These are phyloP conservation scores for Boletus tomentosulus DNA, from an alignment of 768 basidiomycete species.

Conservation along the genomic window DNA sequence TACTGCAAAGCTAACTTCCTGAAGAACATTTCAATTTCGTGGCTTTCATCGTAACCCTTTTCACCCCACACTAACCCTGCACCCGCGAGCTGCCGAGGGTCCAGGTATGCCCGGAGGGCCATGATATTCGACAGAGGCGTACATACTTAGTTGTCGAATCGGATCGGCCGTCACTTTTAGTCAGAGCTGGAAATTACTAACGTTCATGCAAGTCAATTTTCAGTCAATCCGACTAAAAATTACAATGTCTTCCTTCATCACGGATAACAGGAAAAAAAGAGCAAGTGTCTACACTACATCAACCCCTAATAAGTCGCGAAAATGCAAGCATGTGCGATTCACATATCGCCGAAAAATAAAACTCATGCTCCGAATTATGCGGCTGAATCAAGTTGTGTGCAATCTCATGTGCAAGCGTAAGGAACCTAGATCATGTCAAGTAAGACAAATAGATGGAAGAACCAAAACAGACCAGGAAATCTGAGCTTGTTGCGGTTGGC, in stretches of 20 bases:
- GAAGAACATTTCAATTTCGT: too few species aligned
- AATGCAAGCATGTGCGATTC: slow-evolving; percentile 56
- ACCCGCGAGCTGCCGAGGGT: too few species aligned
- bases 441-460: background rate
- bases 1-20: too few species aligned
- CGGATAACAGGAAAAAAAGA: background rate
- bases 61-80: too few species aligned
- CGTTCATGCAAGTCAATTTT: too few species aligned
- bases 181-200: too few species aligned
- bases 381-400: slow-evolving; percentile 85
- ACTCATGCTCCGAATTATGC: slow-evolving; percentile 91
- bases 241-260: background rate
- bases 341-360: slow-evolving; percentile 89
- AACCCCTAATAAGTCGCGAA: slow-evolving; percentile 28
- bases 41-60: too few species aligned
- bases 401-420: slow-evolving; percentile 88
- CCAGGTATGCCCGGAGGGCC: too few species aligned
- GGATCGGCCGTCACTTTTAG: too few species aligned
- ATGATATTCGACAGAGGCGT: too few species aligned
- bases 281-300: background rate
- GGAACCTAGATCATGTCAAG: slow-evolving; percentile 55
- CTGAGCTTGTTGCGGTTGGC: slow-evolving; percentile 56
- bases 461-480: slow-evolving; percentile 64
- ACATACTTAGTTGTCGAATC: too few species aligned
- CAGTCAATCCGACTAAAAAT: background rate